phyloP scores from a whole-genome alignment of 225 moss, liverwort and hornwort species.

The Takakia lepidozioides region DNA sequence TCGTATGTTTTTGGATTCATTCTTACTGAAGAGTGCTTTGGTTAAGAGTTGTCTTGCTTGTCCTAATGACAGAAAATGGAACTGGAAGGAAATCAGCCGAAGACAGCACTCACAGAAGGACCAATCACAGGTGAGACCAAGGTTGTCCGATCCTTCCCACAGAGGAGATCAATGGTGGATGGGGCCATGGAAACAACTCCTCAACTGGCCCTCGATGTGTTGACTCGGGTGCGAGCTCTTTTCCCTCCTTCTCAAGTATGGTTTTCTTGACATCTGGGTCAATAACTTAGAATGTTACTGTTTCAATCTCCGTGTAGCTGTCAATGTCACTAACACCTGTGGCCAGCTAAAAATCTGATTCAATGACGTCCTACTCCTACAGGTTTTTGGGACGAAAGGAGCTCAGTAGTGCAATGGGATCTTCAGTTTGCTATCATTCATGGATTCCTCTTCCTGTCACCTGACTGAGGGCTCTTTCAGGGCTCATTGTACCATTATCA shows the following conservation, averaged over 20 bases:
- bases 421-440: too few species aligned
- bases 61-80: conserved; percentile 77
- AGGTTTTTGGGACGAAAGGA: conserved; percentile 54
- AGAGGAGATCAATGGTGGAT: conserved; percentile 62
- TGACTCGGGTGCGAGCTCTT: conserved; percentile 53
- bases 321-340: background rate
- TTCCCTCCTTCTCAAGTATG: background rate
- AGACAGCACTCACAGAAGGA: conserved; percentile 9
- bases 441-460: too few species aligned
- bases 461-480: too few species aligned
- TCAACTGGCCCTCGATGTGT: conserved; percentile 55
- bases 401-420: background rate
- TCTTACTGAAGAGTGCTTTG: conserved; percentile 3
- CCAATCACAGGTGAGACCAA: conserved; percentile 30
- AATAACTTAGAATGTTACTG: background rate
- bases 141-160: conserved; percentile 58
- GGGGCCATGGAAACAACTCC: conserved; percentile 37
- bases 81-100: conserved; percentile 19
- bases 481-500: too few species aligned
- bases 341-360: conserved; percentile 2
- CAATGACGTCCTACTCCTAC: conserved; percentile 4
- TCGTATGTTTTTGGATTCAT: too few species aligned
- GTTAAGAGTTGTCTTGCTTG: too few species aligned
- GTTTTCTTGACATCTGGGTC: background rate
- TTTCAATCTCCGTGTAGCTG: conserved; percentile 11